phyloP scores from a whole-genome alignment of 352 stramenopile species.

The Phytophthora tubulina region DNA sequence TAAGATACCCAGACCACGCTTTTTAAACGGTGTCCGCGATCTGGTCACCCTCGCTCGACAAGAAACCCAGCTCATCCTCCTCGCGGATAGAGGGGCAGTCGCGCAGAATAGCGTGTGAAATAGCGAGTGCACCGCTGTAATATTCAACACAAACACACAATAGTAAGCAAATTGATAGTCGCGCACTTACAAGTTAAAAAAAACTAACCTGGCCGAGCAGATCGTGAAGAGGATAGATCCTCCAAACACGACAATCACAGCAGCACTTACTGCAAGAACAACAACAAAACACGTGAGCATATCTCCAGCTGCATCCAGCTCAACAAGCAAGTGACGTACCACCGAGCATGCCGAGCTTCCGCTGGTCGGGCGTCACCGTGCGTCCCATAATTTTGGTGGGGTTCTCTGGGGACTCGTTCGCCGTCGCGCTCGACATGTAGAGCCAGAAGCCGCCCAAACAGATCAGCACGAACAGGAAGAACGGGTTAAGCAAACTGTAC shows the following conservation, averaged over 20 bases:
- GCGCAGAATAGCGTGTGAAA: constrained; percentile 82
- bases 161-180: not conserved
- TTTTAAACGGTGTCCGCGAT: constrained; percentile 77
- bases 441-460: constrained; percentile 85
- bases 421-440: constrained; percentile 76
- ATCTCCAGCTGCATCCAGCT: not conserved
- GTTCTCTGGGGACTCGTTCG: constrained; percentile 76
- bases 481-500: constrained; percentile 80
- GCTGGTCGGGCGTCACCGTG: constrained; percentile 76
- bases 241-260: constrained; percentile 85
- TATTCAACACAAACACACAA: not conserved
- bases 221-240: constrained; percentile 91
- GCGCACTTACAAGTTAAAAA: not conserved
- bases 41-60: constrained; percentile 69
- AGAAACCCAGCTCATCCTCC: constrained; percentile 86
- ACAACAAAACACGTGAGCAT: constrained; percentile 1
- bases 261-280: constrained; percentile 63
- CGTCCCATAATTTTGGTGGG: constrained; percentile 80
- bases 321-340: constrained; percentile 46
- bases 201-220: constrained; percentile 77
- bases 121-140: constrained; percentile 71
- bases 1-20: constrained; percentile 15
- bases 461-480: constrained; percentile 91
- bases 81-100: constrained; percentile 79
- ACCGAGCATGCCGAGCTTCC: constrained; percentile 82